phyloP scores from a whole-genome alignment of 495 filamentous ascomycete genomes.

The Lasiosphaeria miniovina region DNA sequence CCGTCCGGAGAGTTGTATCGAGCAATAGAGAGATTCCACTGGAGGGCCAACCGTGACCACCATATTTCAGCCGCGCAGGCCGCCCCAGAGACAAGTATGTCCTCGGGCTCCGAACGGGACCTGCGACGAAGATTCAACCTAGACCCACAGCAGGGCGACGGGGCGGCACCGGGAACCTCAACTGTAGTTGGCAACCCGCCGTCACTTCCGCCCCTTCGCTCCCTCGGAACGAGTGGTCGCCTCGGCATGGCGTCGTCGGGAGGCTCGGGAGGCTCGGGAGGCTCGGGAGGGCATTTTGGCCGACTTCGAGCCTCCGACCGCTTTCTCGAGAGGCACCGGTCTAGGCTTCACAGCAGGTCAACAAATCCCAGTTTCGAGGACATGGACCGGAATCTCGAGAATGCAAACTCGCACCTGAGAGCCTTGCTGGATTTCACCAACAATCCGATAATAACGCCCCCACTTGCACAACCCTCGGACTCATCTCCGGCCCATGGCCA shows the following conservation, averaged over 20 bases:
- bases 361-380: slow-evolving; percentile 17
- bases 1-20: slow-evolving; percentile 43
- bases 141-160: slow-evolving; percentile 33
- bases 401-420: slow-evolving; percentile 42
- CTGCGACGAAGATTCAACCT: slow-evolving; percentile 35
- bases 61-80: slow-evolving; percentile 11
- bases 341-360: slow-evolving; percentile 7
- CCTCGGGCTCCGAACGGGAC: slow-evolving; percentile 35
- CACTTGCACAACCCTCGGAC: slow-evolving; percentile 29
- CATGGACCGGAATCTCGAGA: slow-evolving; percentile 34
- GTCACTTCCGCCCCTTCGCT: slow-evolving; percentile 41
- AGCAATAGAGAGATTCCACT: slow-evolving; percentile 44
- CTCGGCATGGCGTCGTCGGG: slow-evolving; percentile 25
- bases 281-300: not conserved
- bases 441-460: slow-evolving; percentile 22
- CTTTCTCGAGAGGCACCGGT: slow-evolving; percentile 28
- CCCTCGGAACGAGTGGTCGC: slow-evolving; percentile 31
- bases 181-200: slow-evolving; percentile 24
- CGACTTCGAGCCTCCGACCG: slow-evolving; percentile 17
- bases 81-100: slow-evolving; percentile 32
- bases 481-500: slow-evolving; percentile 27
- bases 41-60: slow-evolving; percentile 23
- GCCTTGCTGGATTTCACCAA: slow-evolving; percentile 45
- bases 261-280: slow-evolving; percentile 14
- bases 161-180: slow-evolving; percentile 17